These are phyloP conservation scores for Microcera coccophila DNA, from an alignment of 2,329 filamentous ascomycete species.

Conservation along the genomic window DNA sequence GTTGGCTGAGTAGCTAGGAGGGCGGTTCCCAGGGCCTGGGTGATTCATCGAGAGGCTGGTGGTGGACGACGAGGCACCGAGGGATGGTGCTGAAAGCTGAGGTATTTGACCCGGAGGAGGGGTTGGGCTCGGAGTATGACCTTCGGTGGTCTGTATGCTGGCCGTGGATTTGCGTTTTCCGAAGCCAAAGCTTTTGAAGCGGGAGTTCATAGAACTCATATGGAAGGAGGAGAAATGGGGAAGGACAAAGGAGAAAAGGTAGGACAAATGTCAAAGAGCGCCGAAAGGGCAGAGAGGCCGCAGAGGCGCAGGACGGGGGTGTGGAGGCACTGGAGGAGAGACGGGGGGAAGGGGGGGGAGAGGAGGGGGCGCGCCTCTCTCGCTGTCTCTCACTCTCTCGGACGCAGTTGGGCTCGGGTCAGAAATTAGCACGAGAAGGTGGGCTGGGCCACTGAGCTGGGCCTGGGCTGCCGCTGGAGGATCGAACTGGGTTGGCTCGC, in stretches of 20 bases:
- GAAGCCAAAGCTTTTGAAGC: conserved; percentile 76
- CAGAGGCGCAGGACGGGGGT: conserved; percentile 18
- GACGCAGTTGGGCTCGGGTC: conserved; percentile 20
- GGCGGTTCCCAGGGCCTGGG: conserved; percentile 55
- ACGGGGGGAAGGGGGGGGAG: conserved; percentile 10
- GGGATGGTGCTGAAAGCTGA: conserved; percentile 34
- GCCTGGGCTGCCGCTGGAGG: conserved; percentile 10
- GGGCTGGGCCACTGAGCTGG: conserved; percentile 6
- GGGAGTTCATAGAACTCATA: conserved; percentile 77
- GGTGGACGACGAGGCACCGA: conserved; percentile 43
- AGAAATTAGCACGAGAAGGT: conserved; percentile 24
- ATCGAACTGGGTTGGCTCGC: conserved; percentile 5
- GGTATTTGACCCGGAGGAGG: conserved; percentile 48
- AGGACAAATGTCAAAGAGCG: conserved; percentile 25
- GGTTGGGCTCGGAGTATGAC: conserved; percentile 29
- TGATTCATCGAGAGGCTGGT: conserved; percentile 59
- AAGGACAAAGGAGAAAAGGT: conserved; percentile 24
- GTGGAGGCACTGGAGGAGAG: not conserved
- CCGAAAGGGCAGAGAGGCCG: conserved; percentile 19
- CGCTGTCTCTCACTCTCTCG: not conserved
- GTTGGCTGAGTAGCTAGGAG: conserved; percentile 60
- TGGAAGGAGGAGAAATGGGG: conserved; percentile 32
- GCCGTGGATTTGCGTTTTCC: conserved; percentile 72
- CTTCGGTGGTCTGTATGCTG: conserved; percentile 53
- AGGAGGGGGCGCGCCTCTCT: conserved; percentile 7